Percentiles rank a stretch among this genome's conserved stretches.
Conservation (phyloP, 2,329 filamentous ascomycete genomes). For the Talaromyces piceae region DNA sequence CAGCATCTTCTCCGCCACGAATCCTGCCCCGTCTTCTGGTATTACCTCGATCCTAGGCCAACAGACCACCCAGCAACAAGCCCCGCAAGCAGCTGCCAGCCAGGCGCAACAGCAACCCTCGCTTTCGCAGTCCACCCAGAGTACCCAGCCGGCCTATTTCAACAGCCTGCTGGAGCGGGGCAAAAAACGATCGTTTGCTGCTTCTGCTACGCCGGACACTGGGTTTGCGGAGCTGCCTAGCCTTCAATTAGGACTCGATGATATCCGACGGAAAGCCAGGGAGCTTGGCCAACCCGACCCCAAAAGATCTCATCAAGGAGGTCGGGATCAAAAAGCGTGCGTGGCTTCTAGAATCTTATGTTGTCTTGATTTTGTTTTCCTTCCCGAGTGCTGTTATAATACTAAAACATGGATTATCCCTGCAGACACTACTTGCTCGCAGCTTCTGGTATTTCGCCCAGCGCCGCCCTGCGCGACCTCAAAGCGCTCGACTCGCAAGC, state of each 20-base stretch:
- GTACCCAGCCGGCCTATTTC: constrained; percentile 53
- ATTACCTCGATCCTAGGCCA: constrained; percentile 22
- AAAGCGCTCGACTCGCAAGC: constrained; percentile 68
- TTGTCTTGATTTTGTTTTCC: no score
- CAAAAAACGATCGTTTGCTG: constrained; percentile 61
- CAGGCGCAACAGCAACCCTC: constrained; percentile 21
- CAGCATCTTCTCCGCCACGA: constrained; percentile 22
- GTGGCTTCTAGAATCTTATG: no score
- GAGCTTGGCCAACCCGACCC: constrained; percentile 63
- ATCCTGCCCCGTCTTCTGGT: constrained; percentile 21
- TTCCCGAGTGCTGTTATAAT: neutral
- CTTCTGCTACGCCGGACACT: constrained; percentile 44
- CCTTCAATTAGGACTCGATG: constrained; percentile 83
- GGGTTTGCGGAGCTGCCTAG: constrained; percentile 72
- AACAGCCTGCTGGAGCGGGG: constrained; percentile 57
- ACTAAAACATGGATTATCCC: neutral
- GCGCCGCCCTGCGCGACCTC: constrained; percentile 76
- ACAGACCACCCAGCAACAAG: constrained; percentile 22
- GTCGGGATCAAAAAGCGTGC: constrained; percentile 47
- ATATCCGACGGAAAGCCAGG: constrained; percentile 69
- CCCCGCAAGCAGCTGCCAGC: constrained; percentile 13
- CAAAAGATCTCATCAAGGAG: constrained; percentile 36
- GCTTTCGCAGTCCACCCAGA: constrained; percentile 21
- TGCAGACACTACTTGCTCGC: constrained; percentile 81
- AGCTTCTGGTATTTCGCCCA: constrained; percentile 85